Base-by-base conservation (phyloP, 257 asterid species). In the Solanum chiquidenum region DNA sequence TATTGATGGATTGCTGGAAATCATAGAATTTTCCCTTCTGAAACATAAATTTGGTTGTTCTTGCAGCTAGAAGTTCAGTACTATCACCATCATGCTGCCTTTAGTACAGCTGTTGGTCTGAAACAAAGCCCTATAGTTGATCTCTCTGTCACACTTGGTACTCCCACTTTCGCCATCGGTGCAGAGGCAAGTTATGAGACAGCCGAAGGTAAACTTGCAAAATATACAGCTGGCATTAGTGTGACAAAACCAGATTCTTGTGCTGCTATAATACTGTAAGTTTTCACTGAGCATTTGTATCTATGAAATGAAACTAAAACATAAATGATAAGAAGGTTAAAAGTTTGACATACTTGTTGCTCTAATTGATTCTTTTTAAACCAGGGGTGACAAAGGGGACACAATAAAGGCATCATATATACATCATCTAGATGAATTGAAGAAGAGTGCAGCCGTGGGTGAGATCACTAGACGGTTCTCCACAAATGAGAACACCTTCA, bases 161-260 rank as follows among this genome's bases (percentile, higher is more conserved):
- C 98, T 77, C 95, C 98, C 89, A 95, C 97, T 84, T 93, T 96
- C 89, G 94, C 95, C 86, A 42, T 96, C 82, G 99, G 98, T 85
- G 97, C 96, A 29, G 99, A 96, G 91, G 98, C 98, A 46, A 91
- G 95, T 80, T 96, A 96, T 83, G 98, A 94, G 71, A 94, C 98
- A 71, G 85, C 94, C 49, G 90, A 95, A 1, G 94, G 94, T 76
- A 90, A 93, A 87, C 87, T 96, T 49, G 91, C 95, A 6, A 96
- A 96, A 87, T 96, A 96, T 92, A 95, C 92, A n/a, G 98, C 96
- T 5, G 98, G 98, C 85, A 87, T 96, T 88, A 91, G 95, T 71
- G 91, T 96, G 86, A 93, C 93, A 69, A 94, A 94, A 89, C 96
- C 95, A 58, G 96, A 95, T 34, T 93, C 98, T 9, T 91, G 94